Conservation (phyloP, 495 filamentous ascomycete genomes). For the Trypethelium eluteriae region DNA sequence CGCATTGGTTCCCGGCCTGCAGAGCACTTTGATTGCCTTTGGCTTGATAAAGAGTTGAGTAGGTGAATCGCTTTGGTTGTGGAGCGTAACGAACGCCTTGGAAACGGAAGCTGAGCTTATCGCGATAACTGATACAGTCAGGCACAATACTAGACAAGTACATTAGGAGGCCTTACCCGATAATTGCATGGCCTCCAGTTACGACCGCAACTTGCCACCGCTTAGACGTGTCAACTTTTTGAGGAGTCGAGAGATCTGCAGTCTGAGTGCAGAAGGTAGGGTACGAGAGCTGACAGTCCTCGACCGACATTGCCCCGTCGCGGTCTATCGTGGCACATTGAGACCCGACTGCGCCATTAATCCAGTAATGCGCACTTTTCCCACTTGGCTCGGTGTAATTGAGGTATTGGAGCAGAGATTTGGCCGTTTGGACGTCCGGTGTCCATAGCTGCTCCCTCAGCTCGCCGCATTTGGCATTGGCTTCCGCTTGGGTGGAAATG, state of each 20-base stretch:
- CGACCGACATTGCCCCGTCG: slow-evolving; percentile 24
- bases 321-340: slow-evolving; percentile 26
- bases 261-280: slow-evolving; percentile 42
- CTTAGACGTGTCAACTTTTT: slow-evolving; percentile 35
- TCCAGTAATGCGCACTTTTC: slow-evolving; percentile 35
- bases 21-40: slow-evolving; percentile 30
- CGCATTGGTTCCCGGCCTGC: slow-evolving; percentile 37
- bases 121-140: slow-evolving; percentile 34
- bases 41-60: slow-evolving; percentile 23
- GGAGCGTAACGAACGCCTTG: slow-evolving; percentile 29
- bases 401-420: slow-evolving; percentile 33
- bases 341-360: slow-evolving; percentile 16
- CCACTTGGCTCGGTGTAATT: slow-evolving; percentile 37
- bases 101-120: slow-evolving; percentile 46
- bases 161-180: slow-evolving; percentile 31
- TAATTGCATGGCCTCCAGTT: slow-evolving; percentile 40
- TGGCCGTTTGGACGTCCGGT: slow-evolving; percentile 31
- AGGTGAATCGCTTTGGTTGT: slow-evolving; percentile 23
- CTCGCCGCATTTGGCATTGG: background rate
- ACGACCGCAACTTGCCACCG: slow-evolving; percentile 41
- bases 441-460: slow-evolving; percentile 42
- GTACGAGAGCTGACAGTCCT: slow-evolving; percentile 17
- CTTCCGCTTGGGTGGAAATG: background rate
- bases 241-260: slow-evolving; percentile 39
- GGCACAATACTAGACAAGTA: background rate